Evolutionary conservation across 2,329 filamentous ascomycete genomes (phyloP).

Genomic region (Diaporthe sp.): DNA sequence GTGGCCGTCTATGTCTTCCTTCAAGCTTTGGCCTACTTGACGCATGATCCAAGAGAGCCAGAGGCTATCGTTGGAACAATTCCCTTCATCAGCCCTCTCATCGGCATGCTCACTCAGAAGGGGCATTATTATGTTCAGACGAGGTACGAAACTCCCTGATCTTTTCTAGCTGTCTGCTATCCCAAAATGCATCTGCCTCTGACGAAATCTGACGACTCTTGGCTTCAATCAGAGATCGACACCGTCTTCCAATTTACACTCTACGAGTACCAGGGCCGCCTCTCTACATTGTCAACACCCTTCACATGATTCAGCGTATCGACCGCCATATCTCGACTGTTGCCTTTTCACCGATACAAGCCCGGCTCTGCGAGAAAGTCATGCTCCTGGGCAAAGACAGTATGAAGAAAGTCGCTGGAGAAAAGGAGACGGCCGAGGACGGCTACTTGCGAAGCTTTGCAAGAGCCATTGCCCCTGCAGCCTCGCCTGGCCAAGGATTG

Average conservation of each 20-base stretch:
- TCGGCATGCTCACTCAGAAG: slow-evolving; percentile 7
- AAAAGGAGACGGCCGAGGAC: background rate
- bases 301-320: slow-evolving; percentile 13
- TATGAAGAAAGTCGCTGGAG: slow-evolving; percentile 1
- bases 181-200: background rate
- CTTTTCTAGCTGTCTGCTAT: background rate
- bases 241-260: slow-evolving; percentile 27
- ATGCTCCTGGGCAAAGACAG: background rate
- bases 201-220: background rate
- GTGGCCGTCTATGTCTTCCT: slow-evolving; percentile 17
- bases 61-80: background rate
- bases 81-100: background rate
- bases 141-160: background rate
- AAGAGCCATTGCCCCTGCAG: background rate
- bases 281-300: slow-evolving; percentile 24
- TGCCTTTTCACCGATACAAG: slow-evolving; percentile 5
- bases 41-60: slow-evolving; percentile 23
- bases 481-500: slow-evolving; percentile 13
- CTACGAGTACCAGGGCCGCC: slow-evolving; percentile 24
- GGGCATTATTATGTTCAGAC: background rate
- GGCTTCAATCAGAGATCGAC: background rate
- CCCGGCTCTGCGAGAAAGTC: slow-evolving; percentile 3
- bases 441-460: background rate
- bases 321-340: slow-evolving; percentile 10
- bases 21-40: slow-evolving; percentile 12